Conservation (phyloP, 2,329 filamentous ascomycete genomes). For the Calonectria montana region DNA sequence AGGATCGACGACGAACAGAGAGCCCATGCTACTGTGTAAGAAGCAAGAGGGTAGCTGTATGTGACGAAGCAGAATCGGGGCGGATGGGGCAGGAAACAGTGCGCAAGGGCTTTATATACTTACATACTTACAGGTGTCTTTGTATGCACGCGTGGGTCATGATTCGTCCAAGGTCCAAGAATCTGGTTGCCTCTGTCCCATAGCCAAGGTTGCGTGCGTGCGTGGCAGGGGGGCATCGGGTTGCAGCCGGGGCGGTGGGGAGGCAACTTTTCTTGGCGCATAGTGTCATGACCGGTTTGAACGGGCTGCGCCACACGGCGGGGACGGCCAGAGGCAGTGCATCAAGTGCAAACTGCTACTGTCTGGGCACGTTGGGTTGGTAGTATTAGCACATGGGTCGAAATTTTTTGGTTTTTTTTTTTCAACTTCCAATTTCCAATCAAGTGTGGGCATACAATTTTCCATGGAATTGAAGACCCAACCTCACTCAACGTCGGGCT, state of each 20-base stretch:
- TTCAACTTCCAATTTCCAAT: no score
- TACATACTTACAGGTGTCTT: constrained; percentile 18
- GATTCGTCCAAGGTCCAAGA: constrained; percentile 12
- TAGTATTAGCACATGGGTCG: background rate
- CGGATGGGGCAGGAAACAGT: background rate
- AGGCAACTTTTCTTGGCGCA: constrained; percentile 18
- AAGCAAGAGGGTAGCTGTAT: background rate
- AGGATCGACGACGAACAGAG: constrained; percentile 38
- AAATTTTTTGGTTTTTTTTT: no score
- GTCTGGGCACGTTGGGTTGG: background rate
- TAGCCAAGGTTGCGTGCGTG: constrained; percentile 20
- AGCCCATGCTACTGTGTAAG: constrained; percentile 38
- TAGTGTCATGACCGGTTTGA: constrained; percentile 18
- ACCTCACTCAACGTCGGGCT: background rate
- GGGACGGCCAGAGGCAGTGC: constrained; percentile 14
- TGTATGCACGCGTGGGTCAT: constrained; percentile 9
- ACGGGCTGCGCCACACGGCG: constrained; percentile 14
- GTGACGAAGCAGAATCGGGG: background rate
- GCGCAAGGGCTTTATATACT: background rate
- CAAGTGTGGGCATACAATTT: background rate
- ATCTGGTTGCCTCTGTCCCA: constrained; percentile 22
- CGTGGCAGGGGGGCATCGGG: constrained; percentile 2
- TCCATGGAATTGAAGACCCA: background rate
- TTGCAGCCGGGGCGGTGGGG: constrained; percentile 1
- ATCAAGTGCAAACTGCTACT: background rate